Evolutionary conservation across 2,329 filamentous ascomycete genomes (phyloP), one percentile per base, ranked within the genome.

Genomic region (Claviceps africana): DNA sequence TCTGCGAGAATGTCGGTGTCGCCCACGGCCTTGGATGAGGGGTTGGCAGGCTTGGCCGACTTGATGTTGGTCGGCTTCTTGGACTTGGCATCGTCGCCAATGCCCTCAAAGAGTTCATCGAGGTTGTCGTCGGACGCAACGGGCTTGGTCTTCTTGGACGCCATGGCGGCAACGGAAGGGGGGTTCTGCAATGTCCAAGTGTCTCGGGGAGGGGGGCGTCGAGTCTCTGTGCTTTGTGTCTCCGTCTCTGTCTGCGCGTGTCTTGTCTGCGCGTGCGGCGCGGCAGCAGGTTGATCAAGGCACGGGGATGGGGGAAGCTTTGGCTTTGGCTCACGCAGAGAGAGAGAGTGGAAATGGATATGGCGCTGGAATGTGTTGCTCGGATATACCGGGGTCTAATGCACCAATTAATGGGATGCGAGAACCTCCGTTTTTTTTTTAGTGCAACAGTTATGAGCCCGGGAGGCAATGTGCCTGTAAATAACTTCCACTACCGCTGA

Each of bases 1-100:
- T 96, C 90, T 56, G 89, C 89, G 40, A 97, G 78, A 53, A 91
- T 81, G 65, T 95, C 89, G 60, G 87, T 78, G 61, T 83, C 77
- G 59, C 66, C 62, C 62, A 68, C 68, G 50, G 70, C 62, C 64
- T 77, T 77, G 58, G 72, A 67, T 51, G 72, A 66, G 52, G 75
- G 69, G 51, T 76, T 74, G 57, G 73, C 69, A 56, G 73, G 64
- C 62, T 76, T 76, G 60, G 66, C 52, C 48, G 64, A 55, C 63
- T 72, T 73, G 55, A 65, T 50, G 54, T 65, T 67, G 51, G 65
- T 57, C 19, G 70, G 57, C 63, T 80, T 80, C 62, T 76, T 75
- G 55, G 71, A 57, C 52, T 72, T 69, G 56, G 67, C 64, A 53
- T 79, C 75, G 58, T 77, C 71, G 57, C 73, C 74, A 60, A 85